Conservation (phyloP, 495 filamentous ascomycete genomes). For the Massariosphaeria phaeospora region DNA sequence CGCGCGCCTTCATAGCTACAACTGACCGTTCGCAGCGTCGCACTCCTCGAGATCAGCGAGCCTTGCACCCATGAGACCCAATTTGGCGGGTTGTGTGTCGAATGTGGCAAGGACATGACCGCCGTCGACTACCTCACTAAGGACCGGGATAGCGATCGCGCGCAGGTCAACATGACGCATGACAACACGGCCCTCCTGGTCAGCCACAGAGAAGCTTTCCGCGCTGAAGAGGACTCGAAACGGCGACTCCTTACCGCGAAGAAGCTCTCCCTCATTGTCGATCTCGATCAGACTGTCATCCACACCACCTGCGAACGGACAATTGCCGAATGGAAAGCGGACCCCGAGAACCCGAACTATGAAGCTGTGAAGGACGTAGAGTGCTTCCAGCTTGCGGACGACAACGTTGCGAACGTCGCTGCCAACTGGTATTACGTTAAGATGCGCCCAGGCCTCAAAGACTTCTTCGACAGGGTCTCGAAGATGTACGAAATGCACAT, state of each 20-base stretch:
- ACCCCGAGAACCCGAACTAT: conserved; percentile 84
- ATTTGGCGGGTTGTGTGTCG: conserved; percentile 80
- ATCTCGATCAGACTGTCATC: conserved; percentile 97
- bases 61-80: conserved; percentile 87
- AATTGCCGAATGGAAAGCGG: conserved; percentile 87
- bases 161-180: conserved; percentile 88
- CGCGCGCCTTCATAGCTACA: conserved; percentile 24
- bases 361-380: conserved; percentile 82
- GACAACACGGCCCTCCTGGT: conserved; percentile 73
- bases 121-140: conserved; percentile 62
- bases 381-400: conserved; percentile 79
- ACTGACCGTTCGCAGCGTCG: conserved; percentile 37
- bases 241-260: conserved; percentile 67
- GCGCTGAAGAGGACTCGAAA: conserved; percentile 80
- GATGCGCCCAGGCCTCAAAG: conserved; percentile 81
- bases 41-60: conserved; percentile 78
- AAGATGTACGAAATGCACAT: conserved; percentile 91
- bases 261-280: conserved; percentile 90
- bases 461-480: conserved; percentile 75
- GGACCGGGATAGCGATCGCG: conserved; percentile 62
- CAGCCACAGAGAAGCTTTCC: conserved; percentile 62
- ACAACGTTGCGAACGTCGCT: conserved; percentile 66
- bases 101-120: conserved; percentile 98
- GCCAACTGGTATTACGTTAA: conserved; percentile 95
- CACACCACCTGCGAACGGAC: conserved; percentile 97